phyloP scores from a whole-genome alignment of 768 basidiomycete species.

The Sarcomyxa edulis region DNA sequence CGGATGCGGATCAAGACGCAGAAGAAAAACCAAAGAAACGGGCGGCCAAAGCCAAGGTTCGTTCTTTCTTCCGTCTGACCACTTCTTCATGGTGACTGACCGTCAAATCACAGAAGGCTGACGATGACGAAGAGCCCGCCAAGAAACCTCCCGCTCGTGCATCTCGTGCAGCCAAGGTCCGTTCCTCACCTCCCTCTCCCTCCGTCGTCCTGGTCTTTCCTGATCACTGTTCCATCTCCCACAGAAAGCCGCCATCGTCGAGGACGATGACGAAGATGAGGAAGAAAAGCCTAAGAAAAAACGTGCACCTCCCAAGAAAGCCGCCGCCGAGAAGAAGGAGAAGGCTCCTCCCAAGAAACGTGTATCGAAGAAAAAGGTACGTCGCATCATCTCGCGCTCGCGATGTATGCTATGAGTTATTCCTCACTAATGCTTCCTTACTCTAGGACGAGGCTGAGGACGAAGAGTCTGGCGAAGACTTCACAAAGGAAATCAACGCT shows the following conservation, averaged over 20 bases:
- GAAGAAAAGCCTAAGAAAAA: slow-evolving; percentile 48
- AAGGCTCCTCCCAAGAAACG: slow-evolving; percentile 47
- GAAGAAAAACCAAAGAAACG: slow-evolving; percentile 23
- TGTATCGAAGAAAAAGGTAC: slow-evolving; percentile 33
- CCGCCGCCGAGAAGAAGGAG: slow-evolving; percentile 33
- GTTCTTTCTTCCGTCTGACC: slow-evolving; percentile 16
- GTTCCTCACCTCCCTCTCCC: no score
- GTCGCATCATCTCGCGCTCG: no score
- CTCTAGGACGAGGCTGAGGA: slow-evolving; percentile 23
- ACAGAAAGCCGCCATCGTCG: slow-evolving; percentile 24
- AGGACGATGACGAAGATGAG: slow-evolving; percentile 26
- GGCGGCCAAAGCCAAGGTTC: slow-evolving; percentile 11
- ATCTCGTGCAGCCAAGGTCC: no score
- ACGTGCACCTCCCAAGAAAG: slow-evolving; percentile 30
- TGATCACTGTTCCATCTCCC: no score
- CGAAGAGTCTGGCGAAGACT: slow-evolving; percentile 40
- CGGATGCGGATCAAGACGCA: slow-evolving; percentile 32
- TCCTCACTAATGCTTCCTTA: neutral
- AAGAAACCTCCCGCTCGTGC: slow-evolving; percentile 24
- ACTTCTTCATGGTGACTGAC: neutral
- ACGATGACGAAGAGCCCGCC: slow-evolving; percentile 34
- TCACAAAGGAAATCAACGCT: slow-evolving; percentile 33
- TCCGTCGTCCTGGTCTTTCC: no score
- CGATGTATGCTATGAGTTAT: slow-evolving; percentile 5
- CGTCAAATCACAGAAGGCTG: slow-evolving; percentile 11